Conservation (phyloP, 1,139 yeast genomes). For the Lodderomyces theae region DNA sequence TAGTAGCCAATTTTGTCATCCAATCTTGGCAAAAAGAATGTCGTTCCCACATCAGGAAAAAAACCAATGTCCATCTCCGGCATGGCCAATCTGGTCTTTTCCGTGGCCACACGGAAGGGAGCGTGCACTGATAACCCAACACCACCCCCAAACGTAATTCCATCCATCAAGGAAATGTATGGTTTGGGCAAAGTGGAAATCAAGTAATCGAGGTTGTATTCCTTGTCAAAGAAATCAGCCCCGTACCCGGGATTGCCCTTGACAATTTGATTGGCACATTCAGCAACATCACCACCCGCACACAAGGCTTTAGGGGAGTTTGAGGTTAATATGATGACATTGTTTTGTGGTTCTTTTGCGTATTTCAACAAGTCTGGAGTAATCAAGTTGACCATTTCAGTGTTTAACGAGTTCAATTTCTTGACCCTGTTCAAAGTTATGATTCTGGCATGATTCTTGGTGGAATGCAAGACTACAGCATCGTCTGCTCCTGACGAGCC, state of each 20-base stretch:
- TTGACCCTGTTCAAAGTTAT: constrained; percentile 75
- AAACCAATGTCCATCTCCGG: constrained; percentile 98
- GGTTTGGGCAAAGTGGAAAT: constrained; percentile 85
- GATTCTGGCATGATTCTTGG: constrained; percentile 66
- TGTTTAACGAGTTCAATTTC: constrained; percentile 82
- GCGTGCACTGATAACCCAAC: constrained; percentile 90
- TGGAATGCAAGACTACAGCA: constrained; percentile 58
- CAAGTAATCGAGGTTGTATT: constrained; percentile 77
- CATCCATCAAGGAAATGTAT: constrained; percentile 78
- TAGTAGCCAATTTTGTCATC: constrained; percentile 84
- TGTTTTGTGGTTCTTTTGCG: constrained; percentile 63
- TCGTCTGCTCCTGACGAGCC: constrained; percentile 26
- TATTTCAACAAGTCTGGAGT: constrained; percentile 75
- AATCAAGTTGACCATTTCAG: constrained; percentile 73
- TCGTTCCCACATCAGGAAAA: constrained; percentile 94
- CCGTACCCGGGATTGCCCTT: constrained; percentile 53
- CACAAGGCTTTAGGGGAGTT: constrained; percentile 64
- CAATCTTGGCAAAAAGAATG: constrained; percentile 80
- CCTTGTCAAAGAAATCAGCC: constrained; percentile 68
- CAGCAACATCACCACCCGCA: constrained; percentile 95
- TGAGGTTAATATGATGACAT: constrained; percentile 68
- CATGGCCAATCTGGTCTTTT: constrained; percentile 89
- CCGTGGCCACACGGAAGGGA: constrained; percentile 93
- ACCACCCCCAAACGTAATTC: constrained; percentile 98
- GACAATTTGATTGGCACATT: constrained; percentile 55